phyloP scores from a whole-genome alignment of 2,329 filamentous ascomycete species.

The Trichoderma harzianum region DNA sequence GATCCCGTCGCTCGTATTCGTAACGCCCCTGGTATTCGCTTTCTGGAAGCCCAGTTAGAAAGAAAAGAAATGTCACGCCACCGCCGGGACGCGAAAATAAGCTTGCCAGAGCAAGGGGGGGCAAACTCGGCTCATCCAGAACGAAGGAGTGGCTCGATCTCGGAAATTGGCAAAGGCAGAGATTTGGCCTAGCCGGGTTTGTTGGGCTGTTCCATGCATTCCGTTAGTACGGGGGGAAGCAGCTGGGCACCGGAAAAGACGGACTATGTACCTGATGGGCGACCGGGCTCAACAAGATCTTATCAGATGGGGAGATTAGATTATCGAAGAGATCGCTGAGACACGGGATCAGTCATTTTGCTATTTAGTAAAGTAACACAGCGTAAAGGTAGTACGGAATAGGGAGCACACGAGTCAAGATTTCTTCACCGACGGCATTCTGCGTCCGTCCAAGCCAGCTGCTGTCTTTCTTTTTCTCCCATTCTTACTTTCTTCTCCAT shows the following conservation, averaged over 20 bases:
- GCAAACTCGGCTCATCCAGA: neutral
- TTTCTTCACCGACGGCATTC: neutral
- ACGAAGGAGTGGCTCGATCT: neutral
- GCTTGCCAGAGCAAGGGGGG: neutral
- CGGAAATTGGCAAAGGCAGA: neutral
- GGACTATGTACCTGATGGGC: neutral
- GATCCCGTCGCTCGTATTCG: constrained; percentile 1
- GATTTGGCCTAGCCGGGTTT: neutral
- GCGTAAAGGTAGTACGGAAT: neutral
- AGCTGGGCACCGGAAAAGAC: neutral
- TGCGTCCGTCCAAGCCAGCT: neutral
- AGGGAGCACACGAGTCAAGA: neutral
- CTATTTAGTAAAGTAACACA: neutral
- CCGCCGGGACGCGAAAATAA: neutral
- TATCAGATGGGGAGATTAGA: constrained; percentile 16
- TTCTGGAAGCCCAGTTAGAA: neutral
- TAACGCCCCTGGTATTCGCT: neutral
- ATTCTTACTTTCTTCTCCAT: neutral
- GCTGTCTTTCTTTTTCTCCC: neutral
- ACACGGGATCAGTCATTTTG: neutral
- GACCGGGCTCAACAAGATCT: neutral
- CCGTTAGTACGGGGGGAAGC: neutral
- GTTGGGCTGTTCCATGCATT: neutral
- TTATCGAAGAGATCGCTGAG: neutral
- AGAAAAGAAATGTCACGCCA: neutral